Conservation (phyloP, 495 filamentous ascomycete genomes). For the Sabuloglossum arenarium region DNA sequence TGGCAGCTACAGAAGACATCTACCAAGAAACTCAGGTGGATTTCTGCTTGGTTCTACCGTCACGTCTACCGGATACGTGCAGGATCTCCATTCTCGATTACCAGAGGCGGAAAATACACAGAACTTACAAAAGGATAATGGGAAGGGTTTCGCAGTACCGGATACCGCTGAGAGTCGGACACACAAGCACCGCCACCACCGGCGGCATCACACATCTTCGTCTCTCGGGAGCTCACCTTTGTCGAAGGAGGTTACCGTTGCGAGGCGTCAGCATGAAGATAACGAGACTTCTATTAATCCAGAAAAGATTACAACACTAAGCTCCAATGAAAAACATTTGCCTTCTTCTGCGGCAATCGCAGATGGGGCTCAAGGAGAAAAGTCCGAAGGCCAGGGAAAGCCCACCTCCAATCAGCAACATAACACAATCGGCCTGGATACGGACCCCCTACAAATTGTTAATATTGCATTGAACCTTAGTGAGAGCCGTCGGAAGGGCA, state of each 20-base stretch:
- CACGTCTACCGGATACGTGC: not conserved
- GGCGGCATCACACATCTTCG: not conserved
- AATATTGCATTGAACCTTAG: conserved; percentile 76
- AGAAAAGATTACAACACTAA: no score
- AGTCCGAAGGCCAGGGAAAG: not conserved
- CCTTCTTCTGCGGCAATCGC: not conserved
- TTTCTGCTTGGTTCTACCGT: conserved; percentile 2
- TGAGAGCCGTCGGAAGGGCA: conserved; percentile 47
- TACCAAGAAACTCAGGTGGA: conserved; percentile 1
- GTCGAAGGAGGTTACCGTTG: not conserved
- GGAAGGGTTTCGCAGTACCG: not conserved
- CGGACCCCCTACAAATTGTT: conserved; percentile 70
- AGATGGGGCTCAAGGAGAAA: not conserved
- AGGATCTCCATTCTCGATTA: not conserved
- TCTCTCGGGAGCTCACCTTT: not conserved
- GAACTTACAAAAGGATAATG: not conserved
- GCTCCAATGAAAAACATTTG: not conserved
- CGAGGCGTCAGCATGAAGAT: not conserved
- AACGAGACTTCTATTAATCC: not conserved
- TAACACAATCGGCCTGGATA: conserved; percentile 23
- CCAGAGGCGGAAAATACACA: not conserved
- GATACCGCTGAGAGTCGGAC: not conserved
- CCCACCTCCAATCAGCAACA: not conserved
- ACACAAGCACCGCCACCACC: not conserved
- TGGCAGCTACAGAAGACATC: conserved; percentile 1